Percentiles rank a stretch among this genome's conserved stretches.
Conservation (phyloP, 106 monocot species). For the Acorus calamus region DNA sequence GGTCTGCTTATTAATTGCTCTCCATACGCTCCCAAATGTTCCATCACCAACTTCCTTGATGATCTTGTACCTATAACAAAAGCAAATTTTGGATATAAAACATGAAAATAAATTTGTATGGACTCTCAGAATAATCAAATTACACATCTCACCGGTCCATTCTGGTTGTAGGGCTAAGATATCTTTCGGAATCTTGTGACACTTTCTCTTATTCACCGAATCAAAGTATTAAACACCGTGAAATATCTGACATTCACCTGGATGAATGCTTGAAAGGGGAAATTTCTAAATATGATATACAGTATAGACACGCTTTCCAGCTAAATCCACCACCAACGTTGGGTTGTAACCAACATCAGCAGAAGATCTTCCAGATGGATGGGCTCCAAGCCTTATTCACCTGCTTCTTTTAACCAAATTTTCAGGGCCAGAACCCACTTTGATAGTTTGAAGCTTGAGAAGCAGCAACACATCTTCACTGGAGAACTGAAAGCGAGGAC, state of each 20-base stretch:
- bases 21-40: conserved; percentile 72
- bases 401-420: not conserved
- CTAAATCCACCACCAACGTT: not conserved
- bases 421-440: not conserved
- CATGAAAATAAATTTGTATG: too few species aligned
- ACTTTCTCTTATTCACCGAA: too few species aligned
- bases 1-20: conserved; percentile 57
- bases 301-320: not conserved
- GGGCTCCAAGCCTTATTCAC: not conserved
- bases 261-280: not conserved
- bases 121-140: too few species aligned
- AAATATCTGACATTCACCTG: too few species aligned
- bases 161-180: not conserved
- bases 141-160: conserved; percentile 20
- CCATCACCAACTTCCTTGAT: conserved; percentile 86
- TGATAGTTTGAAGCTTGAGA: not conserved
- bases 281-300: not conserved
- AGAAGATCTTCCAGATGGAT: not conserved
- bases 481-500: not conserved
- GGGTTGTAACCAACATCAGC: not conserved
- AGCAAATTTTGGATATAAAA: not conserved
- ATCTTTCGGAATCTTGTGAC: too few species aligned
- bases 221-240: too few species aligned
- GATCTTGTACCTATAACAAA: conserved; percentile 47
- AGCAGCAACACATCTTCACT: conserved; percentile 1